phyloP scores from a whole-genome alignment of 768 basidiomycete genomes.

The Nidula microcarpa region DNA sequence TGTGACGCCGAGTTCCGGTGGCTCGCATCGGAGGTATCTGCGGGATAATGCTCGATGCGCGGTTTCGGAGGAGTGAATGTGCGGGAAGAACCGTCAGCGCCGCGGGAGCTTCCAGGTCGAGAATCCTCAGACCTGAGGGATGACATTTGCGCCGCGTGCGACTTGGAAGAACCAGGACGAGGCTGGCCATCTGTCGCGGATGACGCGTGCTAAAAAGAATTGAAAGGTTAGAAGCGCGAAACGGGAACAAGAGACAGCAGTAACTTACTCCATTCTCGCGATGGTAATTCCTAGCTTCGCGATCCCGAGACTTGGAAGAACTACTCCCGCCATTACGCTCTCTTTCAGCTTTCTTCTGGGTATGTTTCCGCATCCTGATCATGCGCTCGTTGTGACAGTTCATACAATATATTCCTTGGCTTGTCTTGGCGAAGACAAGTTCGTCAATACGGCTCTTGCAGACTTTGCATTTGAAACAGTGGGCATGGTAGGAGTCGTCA shows the following conservation, averaged over 20 bases:
- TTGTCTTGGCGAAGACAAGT: constrained; percentile 97
- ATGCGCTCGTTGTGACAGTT: constrained; percentile 97
- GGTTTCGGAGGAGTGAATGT: constrained; percentile 18
- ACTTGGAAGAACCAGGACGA: constrained; percentile 8
- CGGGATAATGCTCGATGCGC: constrained; percentile 25
- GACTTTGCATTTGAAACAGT: constrained; percentile 97
- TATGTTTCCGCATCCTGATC: constrained; percentile 85
- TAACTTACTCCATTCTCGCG: constrained; percentile 43
- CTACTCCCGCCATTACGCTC: constrained; percentile 43
- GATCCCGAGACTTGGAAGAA: constrained; percentile 39
- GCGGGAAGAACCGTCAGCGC: constrained; percentile 8
- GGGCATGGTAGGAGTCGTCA: constrained; percentile 97
- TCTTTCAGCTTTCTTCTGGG: constrained; percentile 80
- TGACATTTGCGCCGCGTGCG: not conserved
- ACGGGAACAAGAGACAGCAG: constrained; percentile 2
- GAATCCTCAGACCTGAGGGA: constrained; percentile 5
- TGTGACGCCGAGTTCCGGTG: constrained; percentile 9
- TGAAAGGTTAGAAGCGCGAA: constrained; percentile 3
- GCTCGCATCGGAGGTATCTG: constrained; percentile 31
- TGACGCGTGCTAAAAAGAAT: constrained; percentile 6
- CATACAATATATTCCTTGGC: constrained; percentile 99
- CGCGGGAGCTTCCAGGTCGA: constrained; percentile 17
- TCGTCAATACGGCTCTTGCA: constrained; percentile 96
- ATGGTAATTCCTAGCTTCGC: constrained; percentile 30
- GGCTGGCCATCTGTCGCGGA: constrained; percentile 1